Percentiles rank a stretch among this genome's conserved stretches.
Conservation (phyloP, 2,329 filamentous ascomycete genomes). For the Apiospora malaysiana region DNA sequence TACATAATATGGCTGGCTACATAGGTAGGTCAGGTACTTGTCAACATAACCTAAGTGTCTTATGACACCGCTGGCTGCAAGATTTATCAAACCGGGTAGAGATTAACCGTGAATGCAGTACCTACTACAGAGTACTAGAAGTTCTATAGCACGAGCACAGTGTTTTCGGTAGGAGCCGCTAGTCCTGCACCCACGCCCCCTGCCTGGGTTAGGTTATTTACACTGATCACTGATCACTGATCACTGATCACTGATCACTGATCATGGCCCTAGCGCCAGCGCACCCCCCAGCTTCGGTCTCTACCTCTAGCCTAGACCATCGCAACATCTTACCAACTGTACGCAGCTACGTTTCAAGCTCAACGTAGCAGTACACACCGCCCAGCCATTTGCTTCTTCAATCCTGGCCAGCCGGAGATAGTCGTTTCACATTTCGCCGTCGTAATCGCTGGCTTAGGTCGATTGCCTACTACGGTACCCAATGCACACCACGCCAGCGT, state of each 20-base stretch:
- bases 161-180: neutral
- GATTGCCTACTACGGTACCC: neutral
- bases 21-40: too few relatives aligned
- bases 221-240: neutral
- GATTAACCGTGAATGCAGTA: too few relatives aligned
- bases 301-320: too few relatives aligned
- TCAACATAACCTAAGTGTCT: too few relatives aligned
- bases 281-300: neutral
- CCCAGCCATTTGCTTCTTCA: neutral
- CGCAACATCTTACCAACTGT: neutral
- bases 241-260: neutral
- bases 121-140: too few relatives aligned
- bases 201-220: neutral
- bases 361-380: neutral
- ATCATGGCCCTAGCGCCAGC: neutral
- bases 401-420: neutral
- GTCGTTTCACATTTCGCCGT: neutral
- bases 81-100: too few relatives aligned
- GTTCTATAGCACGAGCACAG: too few relatives aligned
- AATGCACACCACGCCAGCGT: constrained; percentile 3
- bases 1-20: too few relatives aligned
- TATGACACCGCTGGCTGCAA: too few relatives aligned
- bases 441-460: neutral
- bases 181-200: neutral
- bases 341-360: neutral